phyloP scores from a whole-genome alignment of 495 filamentous ascomycete genomes.

The Trichoderma asperelloides region DNA sequence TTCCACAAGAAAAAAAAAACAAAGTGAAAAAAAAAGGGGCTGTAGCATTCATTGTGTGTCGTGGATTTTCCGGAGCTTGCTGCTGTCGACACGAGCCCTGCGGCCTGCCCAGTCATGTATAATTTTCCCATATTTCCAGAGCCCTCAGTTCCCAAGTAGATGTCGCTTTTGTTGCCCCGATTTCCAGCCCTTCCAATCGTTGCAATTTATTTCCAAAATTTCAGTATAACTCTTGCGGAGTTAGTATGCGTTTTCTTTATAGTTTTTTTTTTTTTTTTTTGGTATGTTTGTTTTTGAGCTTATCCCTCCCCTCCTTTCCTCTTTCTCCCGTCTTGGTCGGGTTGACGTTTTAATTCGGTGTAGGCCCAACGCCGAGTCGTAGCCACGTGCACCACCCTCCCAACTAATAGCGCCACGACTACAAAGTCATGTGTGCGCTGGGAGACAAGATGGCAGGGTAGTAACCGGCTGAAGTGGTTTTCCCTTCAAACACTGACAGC shows the following conservation, averaged over 20 bases:
- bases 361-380: not conserved
- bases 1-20: not conserved
- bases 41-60: not conserved
- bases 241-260: not conserved
- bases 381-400: not conserved
- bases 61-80: not conserved
- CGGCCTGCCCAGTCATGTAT: not conserved
- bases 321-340: no score
- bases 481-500: constrained; percentile 32
- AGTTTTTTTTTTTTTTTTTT: not conserved
- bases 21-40: not conserved
- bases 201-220: not conserved
- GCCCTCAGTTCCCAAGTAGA: not conserved
- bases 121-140: not conserved
- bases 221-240: not conserved
- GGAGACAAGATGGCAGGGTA: constrained; percentile 33
- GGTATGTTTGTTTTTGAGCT: not conserved
- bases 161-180: not conserved
- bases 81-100: constrained; percentile 2
- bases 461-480: constrained; percentile 32
- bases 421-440: constrained; percentile 12
- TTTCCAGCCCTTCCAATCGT: not conserved
- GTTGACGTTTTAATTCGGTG: not conserved
- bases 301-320: not conserved
- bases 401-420: not conserved